Percentiles rank a stretch among this genome's conserved stretches.
These are phyloP conservation scores for Xylariaceae sp. DNA, from an alignment of 2,329 filamentous ascomycete genomes.

Conservation along the genomic window DNA sequence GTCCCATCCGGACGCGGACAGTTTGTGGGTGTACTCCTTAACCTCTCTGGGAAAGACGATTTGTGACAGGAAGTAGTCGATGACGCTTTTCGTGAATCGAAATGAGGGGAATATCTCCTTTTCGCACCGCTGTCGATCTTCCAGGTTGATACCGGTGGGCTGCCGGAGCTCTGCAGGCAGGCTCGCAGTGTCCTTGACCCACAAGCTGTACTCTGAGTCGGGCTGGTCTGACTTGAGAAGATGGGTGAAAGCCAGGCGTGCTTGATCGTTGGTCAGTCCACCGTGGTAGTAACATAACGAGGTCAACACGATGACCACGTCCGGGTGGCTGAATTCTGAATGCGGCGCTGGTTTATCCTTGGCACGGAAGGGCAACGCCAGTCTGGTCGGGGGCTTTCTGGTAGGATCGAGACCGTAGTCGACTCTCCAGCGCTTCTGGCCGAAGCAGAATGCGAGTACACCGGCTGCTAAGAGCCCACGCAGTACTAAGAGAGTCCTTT, in stretches of 20 bases:
- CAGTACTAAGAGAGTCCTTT: slow-evolving; percentile 36
- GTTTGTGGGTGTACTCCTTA: slow-evolving; percentile 55
- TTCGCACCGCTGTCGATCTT: slow-evolving; percentile 42
- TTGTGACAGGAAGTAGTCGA: slow-evolving; percentile 56
- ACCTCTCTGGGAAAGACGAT: slow-evolving; percentile 55
- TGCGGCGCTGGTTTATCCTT: slow-evolving; percentile 49
- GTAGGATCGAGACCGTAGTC: slow-evolving; percentile 50
- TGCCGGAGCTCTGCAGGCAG: slow-evolving; percentile 31
- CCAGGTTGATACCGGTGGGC: slow-evolving; percentile 48
- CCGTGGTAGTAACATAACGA: slow-evolving; percentile 48
- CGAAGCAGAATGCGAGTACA: slow-evolving; percentile 45
- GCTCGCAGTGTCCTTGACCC: slow-evolving; percentile 30
- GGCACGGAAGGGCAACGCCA: slow-evolving; percentile 52
- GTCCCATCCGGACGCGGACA: slow-evolving; percentile 63
- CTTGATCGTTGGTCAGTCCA: slow-evolving; percentile 43
- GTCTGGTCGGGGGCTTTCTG: slow-evolving; percentile 32
- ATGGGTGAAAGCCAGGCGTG: slow-evolving; percentile 38
- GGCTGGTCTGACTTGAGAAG: slow-evolving; percentile 46
- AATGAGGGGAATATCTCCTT: slow-evolving; percentile 45
- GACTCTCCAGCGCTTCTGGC: slow-evolving; percentile 55
- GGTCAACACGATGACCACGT: slow-evolving; percentile 49
- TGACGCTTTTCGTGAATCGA: slow-evolving; percentile 39
- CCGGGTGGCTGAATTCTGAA: slow-evolving; percentile 57
- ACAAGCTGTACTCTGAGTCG: slow-evolving; percentile 40
- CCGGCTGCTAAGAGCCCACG: slow-evolving; percentile 49